Evolutionary conservation across 805 yeast genomes (phyloP), one percentile per base, ranked within the genome.

Genomic region (Zygosaccharomyces kombuchaensis): DNA sequence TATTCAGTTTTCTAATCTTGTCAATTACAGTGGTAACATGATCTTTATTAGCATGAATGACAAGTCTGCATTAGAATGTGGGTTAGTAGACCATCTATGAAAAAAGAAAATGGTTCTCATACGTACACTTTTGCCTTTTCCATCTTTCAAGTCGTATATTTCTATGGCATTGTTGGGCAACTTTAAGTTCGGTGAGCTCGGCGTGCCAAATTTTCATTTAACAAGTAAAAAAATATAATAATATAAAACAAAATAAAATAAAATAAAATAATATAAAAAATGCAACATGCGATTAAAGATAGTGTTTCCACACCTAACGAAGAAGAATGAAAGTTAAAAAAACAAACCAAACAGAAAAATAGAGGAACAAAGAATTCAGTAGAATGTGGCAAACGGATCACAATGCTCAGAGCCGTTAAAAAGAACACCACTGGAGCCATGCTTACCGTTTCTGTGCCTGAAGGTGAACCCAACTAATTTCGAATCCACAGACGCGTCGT

Each of bases 401-500:
- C 67, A 63, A 39, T 62, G 64, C 47, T 61, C 67, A 9, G 65
- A 57, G 6, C 69, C 68, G 31, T 63, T 63, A 37, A 53, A 66
- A 5, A 66, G 47, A 6, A 66, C 58, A 45, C 70, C 70, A 37
- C 68, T 66, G 2, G 69, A 63, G 10, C 70, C 70, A 50, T 62
- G 64, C 42, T 66, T 65, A 19, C 70, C 69, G 36, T 70, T 70
- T 50, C 70, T 85, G 65, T 95, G 99, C 67, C 87, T 86, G 71
- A 88, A 93, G 1, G 99, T 93, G 67, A 93, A 93, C 0, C 99
- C 99, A 48, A 91, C 87, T 63, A 93, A 86, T 58, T 84, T 83
- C 45, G 86, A 82, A 50, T 77, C 76, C 26, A 77, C 80, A 17
- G 81, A 72, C 27, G 77, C 72, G 45, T 76, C 73, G 35, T 75